A percentile compares a stretch with the other conserved stretches of the same genome.
phyloP scores from a whole-genome alignment of 768 basidiomycete genomes.

The Boletus rufocinnamomeus region DNA sequence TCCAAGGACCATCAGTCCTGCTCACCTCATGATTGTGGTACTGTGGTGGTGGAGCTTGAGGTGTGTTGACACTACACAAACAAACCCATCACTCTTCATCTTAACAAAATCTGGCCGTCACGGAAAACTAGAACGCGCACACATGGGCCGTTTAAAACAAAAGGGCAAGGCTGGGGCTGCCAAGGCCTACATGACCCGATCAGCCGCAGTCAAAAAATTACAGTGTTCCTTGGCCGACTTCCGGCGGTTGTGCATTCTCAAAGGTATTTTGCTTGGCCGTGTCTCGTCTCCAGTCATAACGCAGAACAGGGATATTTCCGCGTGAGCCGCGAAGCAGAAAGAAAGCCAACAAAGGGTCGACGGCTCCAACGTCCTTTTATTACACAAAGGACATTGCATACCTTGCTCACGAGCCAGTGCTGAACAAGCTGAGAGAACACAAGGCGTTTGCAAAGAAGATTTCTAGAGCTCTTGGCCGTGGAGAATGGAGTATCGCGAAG shows the following conservation, averaged over 20 bases:
- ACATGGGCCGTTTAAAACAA: constrained; percentile 75
- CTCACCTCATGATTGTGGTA: constrained; percentile 37
- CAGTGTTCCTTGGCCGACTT: constrained; percentile 98
- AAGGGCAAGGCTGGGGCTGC: constrained; percentile 92
- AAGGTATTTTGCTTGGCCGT: constrained; percentile 58
- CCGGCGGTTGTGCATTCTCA: constrained; percentile 93
- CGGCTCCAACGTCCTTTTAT: constrained; percentile 96
- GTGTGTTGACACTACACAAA: constrained; percentile 36
- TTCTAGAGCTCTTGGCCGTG: constrained; percentile 86
- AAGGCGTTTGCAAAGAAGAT: constrained; percentile 98
- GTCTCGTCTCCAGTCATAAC: constrained; percentile 12
- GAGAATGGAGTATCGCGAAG: constrained; percentile 95
- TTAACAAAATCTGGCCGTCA: neutral
- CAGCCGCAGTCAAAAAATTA: constrained; percentile 89
- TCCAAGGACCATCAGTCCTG: neutral
- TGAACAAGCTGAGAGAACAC: constrained; percentile 93
- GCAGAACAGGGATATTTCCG: constrained; percentile 83
- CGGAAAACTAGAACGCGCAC: neutral
- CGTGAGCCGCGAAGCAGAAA: constrained; percentile 92
- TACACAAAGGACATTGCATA: constrained; percentile 98
- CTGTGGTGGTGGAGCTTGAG: constrained; percentile 12
- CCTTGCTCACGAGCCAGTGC: constrained; percentile 93
- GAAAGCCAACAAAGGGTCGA: constrained; percentile 95
- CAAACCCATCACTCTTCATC: constrained; percentile 19
- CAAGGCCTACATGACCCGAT: constrained; percentile 89